Evolutionary conservation across 805 yeast genomes (phyloP).

Genomic region (Saccharomycopsis guyanensis): DNA sequence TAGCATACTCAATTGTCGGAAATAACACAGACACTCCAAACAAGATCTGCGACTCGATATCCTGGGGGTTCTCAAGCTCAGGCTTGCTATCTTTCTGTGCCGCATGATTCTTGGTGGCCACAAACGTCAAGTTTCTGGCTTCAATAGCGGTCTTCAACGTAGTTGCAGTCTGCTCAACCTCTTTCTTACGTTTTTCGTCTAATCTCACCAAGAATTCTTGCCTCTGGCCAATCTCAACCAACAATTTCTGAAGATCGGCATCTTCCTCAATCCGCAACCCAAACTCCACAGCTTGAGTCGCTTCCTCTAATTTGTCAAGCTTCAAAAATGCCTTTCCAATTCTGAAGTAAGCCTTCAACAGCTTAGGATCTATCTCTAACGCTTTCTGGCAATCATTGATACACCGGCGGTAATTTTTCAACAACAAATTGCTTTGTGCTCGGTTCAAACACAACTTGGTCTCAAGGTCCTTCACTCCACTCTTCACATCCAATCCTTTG

Average conservation of each 20-base stretch:
- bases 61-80: slow-evolving; percentile 51
- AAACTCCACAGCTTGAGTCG: slow-evolving; percentile 54
- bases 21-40: slow-evolving; percentile 76
- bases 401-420: slow-evolving; percentile 77
- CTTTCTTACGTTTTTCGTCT: slow-evolving; percentile 29
- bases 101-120: slow-evolving; percentile 39
- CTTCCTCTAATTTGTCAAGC: slow-evolving; percentile 65
- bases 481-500: slow-evolving; percentile 67
- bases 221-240: slow-evolving; percentile 32
- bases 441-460: slow-evolving; percentile 68
- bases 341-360: slow-evolving; percentile 78
- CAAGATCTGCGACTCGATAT: slow-evolving; percentile 70
- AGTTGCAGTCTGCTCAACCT: slow-evolving; percentile 27
- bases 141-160: slow-evolving; percentile 52
- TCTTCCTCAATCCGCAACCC: slow-evolving; percentile 61
- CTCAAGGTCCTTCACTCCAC: slow-evolving; percentile 47
- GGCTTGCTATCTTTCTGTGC: slow-evolving; percentile 17
- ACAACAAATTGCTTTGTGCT: slow-evolving; percentile 85
- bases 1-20: slow-evolving; percentile 80
- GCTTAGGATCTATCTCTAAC: slow-evolving; percentile 54
- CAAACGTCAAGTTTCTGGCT: slow-evolving; percentile 46
- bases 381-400: slow-evolving; percentile 80
- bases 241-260: slow-evolving; percentile 42
- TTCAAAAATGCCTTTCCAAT: slow-evolving; percentile 74
- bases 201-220: slow-evolving; percentile 28